Evolutionary conservation across 768 basidiomycete genomes (phyloP).

Genomic region (Galerina marginata): DNA sequence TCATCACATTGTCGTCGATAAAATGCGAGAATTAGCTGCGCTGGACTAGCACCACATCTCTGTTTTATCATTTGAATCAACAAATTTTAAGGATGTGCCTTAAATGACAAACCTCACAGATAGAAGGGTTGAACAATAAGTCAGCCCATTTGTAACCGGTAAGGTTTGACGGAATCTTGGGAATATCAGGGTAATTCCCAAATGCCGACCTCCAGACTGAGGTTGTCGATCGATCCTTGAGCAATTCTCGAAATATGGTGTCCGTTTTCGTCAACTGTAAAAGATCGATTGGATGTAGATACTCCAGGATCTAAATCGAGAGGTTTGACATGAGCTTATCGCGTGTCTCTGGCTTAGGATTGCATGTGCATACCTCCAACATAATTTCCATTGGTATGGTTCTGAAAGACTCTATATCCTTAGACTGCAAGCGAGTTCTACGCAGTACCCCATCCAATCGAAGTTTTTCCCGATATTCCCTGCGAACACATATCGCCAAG

Average conservation of each 20-base stretch:
- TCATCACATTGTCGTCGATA: neutral
- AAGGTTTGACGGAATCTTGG: neutral
- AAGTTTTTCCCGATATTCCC: too few relatives aligned
- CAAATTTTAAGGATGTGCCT: neutral
- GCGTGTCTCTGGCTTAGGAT: neutral
- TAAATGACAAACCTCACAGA: constrained; percentile 5
- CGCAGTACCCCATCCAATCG: too few relatives aligned
- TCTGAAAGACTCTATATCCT: too few relatives aligned
- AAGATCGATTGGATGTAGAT: constrained; percentile 14
- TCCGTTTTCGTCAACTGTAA: neutral
- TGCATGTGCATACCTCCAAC: constrained; percentile 4
- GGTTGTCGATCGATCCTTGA: neutral
- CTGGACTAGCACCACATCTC: constrained; percentile 1
- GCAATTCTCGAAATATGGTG: neutral
- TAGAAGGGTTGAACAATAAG: constrained; percentile 6
- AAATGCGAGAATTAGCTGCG: neutral
- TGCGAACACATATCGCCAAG: too few relatives aligned
- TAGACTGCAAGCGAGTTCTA: too few relatives aligned
- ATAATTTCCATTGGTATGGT: constrained; percentile 5
- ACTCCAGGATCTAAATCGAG: constrained; percentile 2
- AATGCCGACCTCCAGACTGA: constrained; percentile 4
- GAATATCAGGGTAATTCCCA: neutral
- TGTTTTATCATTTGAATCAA: neutral
- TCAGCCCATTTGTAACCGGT: constrained; percentile 7
- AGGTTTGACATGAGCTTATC: too few relatives aligned